Evolutionary conservation across 1,139 yeast species (phyloP), one percentile per base, ranked within the genome.

Genomic region (Maudiozyma humilis): DNA sequence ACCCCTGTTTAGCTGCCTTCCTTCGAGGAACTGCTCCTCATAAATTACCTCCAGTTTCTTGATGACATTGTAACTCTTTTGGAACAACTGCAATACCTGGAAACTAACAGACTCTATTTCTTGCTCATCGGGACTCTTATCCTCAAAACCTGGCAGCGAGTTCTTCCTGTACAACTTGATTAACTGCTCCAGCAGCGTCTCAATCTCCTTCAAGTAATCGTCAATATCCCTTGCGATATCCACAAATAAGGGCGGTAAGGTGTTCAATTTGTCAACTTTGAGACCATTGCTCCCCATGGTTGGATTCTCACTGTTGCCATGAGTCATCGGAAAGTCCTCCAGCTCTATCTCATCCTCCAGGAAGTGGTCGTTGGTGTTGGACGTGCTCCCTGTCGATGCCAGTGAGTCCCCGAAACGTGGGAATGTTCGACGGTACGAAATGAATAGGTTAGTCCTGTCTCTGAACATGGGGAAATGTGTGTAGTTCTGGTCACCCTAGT

Each of bases 121-220:
- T 51, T 82, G 86, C 53, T 82, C 83, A 51, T 79, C 79, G 18
- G 72, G 71, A 2, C 78, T 73, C 50, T 85, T 74, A 60, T 89
- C 96, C 51, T 76, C 80, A 57, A 88, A 85, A 34, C 91, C 91
- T 2, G 96, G 95, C 40, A 91, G 73, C 25, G 91, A 72, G 52
- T 89, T 83, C 63, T 82, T 83, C 60, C 84, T 82, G 62, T 93
- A 93, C 40, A 87, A 63, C 31, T 75, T 72, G 44, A 79, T 81
- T 54, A 91, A 40, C 51, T 64, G 49, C 48, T 71, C 69, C 50
- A 81, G 73, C 55, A 79, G 67, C 35, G 56, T 51, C 46, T 73
- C 72, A 44, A 83, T 72, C 17, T 68, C 68, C 1, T 52, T 62
- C 36, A 89, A 64, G 47, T 75, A 67, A 29, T 70, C 75, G 59